phyloP scores from a whole-genome alignment of 2,329 filamentous ascomycete species.

The Arthrobotrys sinensis region DNA sequence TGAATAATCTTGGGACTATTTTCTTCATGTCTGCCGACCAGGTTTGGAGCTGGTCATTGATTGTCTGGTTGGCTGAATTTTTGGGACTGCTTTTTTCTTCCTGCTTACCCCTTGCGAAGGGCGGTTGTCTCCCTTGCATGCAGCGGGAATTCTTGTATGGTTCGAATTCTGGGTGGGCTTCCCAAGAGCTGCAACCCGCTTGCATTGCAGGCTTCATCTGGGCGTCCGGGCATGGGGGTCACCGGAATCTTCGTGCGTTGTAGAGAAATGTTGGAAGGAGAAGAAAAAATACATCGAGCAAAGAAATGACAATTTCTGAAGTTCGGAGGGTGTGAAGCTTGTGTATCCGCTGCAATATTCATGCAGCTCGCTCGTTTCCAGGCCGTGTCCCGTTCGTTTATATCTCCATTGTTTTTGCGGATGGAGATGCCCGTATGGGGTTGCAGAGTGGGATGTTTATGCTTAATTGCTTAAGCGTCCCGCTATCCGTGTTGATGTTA shows the following conservation, averaged over 20 bases:
- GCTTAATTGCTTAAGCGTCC: constrained; percentile 26
- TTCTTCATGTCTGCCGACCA: constrained; percentile 30
- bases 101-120: constrained; percentile 37
- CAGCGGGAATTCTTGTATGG: constrained; percentile 53
- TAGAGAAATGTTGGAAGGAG: constrained; percentile 25
- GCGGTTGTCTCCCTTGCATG: constrained; percentile 47
- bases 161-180: constrained; percentile 18
- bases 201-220: constrained; percentile 32
- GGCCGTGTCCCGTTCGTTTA: constrained; percentile 38
- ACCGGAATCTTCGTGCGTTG: constrained; percentile 37
- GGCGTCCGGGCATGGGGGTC: constrained; percentile 34
- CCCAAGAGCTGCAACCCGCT: constrained; percentile 46
- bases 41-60: constrained; percentile 33
- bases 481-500: constrained; percentile 33
- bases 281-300: neutral
- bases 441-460: constrained; percentile 37
- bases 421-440: constrained; percentile 49
- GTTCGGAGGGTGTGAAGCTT: constrained; percentile 27
- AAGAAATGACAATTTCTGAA: neutral
- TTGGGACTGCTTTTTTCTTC: constrained; percentile 2
- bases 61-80: constrained; percentile 43
- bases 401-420: constrained; percentile 13
- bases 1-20: constrained; percentile 29
- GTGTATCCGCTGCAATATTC: constrained; percentile 38
- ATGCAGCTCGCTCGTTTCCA: constrained; percentile 33